Conservation (phyloP, 352 stramenopile genomes). For the Hyaloperonospora arabidopsidis region DNA sequence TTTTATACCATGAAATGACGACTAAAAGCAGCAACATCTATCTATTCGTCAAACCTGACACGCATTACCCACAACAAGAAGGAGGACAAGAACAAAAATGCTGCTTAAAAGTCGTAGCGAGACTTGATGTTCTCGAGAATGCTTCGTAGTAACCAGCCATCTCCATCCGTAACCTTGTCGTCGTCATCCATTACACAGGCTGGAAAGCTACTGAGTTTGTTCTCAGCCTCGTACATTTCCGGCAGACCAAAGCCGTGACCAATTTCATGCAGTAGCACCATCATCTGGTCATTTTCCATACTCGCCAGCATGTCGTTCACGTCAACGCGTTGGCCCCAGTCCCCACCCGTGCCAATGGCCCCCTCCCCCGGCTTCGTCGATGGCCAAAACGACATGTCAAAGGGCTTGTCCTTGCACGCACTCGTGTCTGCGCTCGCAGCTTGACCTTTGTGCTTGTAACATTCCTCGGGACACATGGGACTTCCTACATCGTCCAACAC, state of each 20-base stretch:
- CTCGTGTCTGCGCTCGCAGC: conserved; percentile 18
- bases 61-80: no score
- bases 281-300: conserved; percentile 23
- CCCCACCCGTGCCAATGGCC: conserved; percentile 24
- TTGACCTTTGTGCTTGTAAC: conserved; percentile 32
- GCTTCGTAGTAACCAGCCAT: conserved; percentile 11
- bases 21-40: no score
- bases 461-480: conserved; percentile 28
- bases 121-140: conserved; percentile 12
- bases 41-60: no score
- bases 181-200: conserved; percentile 18
- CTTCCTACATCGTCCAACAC: conserved; percentile 25
- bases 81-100: no score
- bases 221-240: conserved; percentile 21
- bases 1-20: no score
- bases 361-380: conserved; percentile 16
- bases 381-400: conserved; percentile 41
- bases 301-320: conserved; percentile 27
- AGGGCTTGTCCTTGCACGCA: conserved; percentile 14
- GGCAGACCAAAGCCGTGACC: conserved; percentile 34
- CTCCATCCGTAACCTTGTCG: conserved; percentile 5
- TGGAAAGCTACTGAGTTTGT: conserved; percentile 17
- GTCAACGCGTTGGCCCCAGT: conserved; percentile 39
- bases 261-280: conserved; percentile 38
- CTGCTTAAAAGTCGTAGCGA: conserved; percentile 8